Evolutionary conservation across 768 basidiomycete species (phyloP).

Genomic region (Cystofilobasidium capitatum): DNA sequence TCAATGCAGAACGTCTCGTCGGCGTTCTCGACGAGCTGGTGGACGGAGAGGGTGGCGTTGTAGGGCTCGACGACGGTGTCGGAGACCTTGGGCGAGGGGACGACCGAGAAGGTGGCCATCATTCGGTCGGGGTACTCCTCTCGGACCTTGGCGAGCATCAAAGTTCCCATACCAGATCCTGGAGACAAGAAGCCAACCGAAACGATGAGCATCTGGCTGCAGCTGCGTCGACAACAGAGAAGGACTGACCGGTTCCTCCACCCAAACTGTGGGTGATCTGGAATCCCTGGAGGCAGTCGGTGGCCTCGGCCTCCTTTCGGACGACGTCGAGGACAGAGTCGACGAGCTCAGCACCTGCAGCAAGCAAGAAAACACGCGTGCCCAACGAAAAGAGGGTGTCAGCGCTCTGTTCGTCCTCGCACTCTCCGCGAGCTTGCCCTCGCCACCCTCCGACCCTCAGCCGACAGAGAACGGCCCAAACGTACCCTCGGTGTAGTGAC

Average conservation of each 20-base stretch:
- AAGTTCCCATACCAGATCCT: constrained; percentile 62
- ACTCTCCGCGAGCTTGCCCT: too few species aligned
- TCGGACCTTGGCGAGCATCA: constrained; percentile 69
- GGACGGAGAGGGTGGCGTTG: constrained; percentile 70
- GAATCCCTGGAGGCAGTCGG: constrained; percentile 79
- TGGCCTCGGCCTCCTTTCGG: constrained; percentile 66
- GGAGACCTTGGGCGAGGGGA: constrained; percentile 52
- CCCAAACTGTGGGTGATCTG: constrained; percentile 82
- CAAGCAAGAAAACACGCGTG: neutral
- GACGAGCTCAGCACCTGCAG: constrained; percentile 66
- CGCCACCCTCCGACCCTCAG: too few species aligned
- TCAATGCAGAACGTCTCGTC: constrained; percentile 52
- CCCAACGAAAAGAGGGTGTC: neutral
- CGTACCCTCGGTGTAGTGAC: constrained; percentile 57
- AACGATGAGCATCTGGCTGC: neutral
- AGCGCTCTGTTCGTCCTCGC: too few species aligned
- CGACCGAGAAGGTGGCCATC: constrained; percentile 49
- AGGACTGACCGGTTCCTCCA: constrained; percentile 63
- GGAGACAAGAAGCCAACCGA: too few species aligned
- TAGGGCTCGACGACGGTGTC: constrained; percentile 56
- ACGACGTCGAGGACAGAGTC: constrained; percentile 48
- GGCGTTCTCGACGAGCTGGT: constrained; percentile 80
- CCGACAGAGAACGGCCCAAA: neutral
- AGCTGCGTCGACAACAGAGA: neutral
- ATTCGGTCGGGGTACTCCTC: constrained; percentile 49